Evolutionary conservation across 176 grass and related monocot species (phyloP), one percentile per base, ranked within the genome.

Genomic region (Carex cristatella): DNA sequence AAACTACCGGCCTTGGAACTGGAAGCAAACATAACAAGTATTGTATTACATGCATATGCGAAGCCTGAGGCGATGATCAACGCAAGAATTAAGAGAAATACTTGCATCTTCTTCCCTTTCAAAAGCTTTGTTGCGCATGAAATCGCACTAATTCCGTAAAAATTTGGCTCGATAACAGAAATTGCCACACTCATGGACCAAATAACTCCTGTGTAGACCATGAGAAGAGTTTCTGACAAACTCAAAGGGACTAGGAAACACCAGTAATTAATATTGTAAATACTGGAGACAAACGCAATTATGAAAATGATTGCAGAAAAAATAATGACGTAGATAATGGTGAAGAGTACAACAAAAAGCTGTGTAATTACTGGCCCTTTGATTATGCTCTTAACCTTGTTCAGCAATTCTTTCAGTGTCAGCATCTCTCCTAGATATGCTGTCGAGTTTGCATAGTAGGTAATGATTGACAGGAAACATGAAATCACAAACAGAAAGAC

Each of bases 131-230:
- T 15, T 27, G 86, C 86, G 4, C 53, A 67, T 23, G 46, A 42
- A 10, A 88, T 58, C n/a, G 86, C 86, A 14, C 11, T 14, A 51
- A 88, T 14, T 23, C 86, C 86, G 4, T 88, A 84, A 27, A 73
- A 9, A 19, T 7, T 75, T 37, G 49, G 49, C 44, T 84, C 86
- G 2, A 83, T 57, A 40, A 88, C 81, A 32, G 86, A 88, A 55
- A 88, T 14, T 1, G 69, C 67, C 11, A 67, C 46, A 28, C 69
- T 54, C 68, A 84, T 65, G 10, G 42, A 69, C 81, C 65, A 77
- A 14, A 84, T 65, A 14, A 57, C 40, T 28, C 8, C 9, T n/a
- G 84, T 55, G 57, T 84, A 84, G 15, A 79, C 0, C 12, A 19
- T 11, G 14, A 49, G 61, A n/a, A 83, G 19, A 23, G 58, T 1